Evolutionary conservation across 192 early-diverging fungal species (phyloP), one percentile per base, ranked within the genome.

Genomic region (Coemansia sp.): DNA sequence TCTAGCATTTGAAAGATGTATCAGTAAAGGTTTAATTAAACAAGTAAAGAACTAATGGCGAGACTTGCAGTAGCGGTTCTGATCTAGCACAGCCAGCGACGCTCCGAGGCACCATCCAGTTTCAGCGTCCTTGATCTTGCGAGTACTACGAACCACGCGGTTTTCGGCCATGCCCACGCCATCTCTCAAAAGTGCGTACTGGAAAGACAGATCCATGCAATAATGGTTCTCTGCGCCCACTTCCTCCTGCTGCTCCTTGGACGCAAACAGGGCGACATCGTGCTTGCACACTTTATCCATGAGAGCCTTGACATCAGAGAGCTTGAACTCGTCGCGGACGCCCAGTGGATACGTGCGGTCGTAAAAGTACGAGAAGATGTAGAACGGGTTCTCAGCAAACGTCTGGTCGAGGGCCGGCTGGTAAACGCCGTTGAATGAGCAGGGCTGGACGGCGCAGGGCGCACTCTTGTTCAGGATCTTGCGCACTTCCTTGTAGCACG

Each of bases 21-120:
- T 31, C 39, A 46, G 20, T 46, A 31, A 38, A 38, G 7, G 7
- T 13, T 10, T 15, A 27, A 31, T n/a, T 31, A 18, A 7, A 11
- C 12, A 16, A 43, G 15, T 49, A 3, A 66, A 66, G 49, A 22
- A 18, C 31, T 60, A 63, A 40, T 69, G 44, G 16, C 24, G 2
- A 3, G 44, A 41, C 64, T 67, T 72, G 77, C 81, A 84, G 52
- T 84, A 84, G 29, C 40, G 34, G 50, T 70, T 61, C 70, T 84
- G 73, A 36, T 96, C 92, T 12, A 97, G 77, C 60, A 97, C 84
- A 29, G 92, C 88, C 63, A 98, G 91, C 24, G 95, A 89, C 24
- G 95, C 95, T 33, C 97, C 97, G 46, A 98, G 83, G 76, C 93
- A 95, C 97, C 97, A 99, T 13, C 97, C 97, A 18, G 94, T 96